A percentile compares a stretch with the other conserved stretches of the same genome.
Conservation (phyloP, 495 filamentous ascomycete genomes). For the Penicillium subrubescens region DNA sequence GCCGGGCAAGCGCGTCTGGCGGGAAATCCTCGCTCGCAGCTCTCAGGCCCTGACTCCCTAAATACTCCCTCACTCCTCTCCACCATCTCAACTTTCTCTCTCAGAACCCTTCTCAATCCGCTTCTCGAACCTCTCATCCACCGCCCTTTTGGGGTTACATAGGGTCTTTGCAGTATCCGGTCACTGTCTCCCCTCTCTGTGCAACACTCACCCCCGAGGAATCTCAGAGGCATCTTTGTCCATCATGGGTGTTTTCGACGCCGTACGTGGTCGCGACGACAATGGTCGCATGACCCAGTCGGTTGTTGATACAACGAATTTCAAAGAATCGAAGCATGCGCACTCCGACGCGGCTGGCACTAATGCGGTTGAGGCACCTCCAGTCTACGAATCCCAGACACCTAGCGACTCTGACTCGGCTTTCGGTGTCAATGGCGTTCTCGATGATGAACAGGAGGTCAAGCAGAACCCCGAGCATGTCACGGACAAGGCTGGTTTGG, state of each 20-base stretch:
- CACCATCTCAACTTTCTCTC: neutral
- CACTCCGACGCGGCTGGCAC: neutral
- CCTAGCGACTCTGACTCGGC: neutral
- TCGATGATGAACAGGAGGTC: conserved; percentile 30
- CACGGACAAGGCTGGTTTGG: conserved; percentile 31
- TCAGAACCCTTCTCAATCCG: neutral
- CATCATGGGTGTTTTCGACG: conserved; percentile 5
- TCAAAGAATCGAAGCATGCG: conserved; percentile 8
- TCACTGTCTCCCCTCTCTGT: neutral
- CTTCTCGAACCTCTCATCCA: neutral
- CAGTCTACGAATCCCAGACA: neutral
- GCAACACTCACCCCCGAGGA: neutral
- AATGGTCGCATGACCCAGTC: conserved; percentile 6
- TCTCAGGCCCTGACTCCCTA: neutral
- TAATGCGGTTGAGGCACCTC: neutral
- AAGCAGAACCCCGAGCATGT: conserved; percentile 25
- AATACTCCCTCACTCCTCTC: neutral
- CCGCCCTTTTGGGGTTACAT: neutral
- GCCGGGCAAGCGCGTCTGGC: neutral
- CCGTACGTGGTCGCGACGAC: conserved; percentile 8
- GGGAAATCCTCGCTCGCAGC: neutral
- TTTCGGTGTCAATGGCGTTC: conserved; percentile 15
- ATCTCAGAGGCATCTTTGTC: neutral
- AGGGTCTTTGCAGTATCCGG: neutral
- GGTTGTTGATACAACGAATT: neutral